Evolutionary conservation across 805 yeast species (phyloP), one percentile per base, ranked within the genome.

Genomic region (Pachysolen tannophilus): DNA sequence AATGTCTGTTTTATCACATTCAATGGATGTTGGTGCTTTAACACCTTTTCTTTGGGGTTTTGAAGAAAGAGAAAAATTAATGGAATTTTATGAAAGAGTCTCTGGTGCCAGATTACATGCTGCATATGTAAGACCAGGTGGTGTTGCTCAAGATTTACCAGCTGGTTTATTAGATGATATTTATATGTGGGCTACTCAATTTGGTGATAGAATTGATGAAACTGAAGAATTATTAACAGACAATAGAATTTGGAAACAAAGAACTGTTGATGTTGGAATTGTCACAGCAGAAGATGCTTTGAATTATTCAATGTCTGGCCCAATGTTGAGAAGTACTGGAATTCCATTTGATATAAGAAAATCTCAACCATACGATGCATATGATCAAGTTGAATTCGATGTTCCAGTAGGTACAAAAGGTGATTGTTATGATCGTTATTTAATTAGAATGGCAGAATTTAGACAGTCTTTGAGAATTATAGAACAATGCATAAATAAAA

Each of bases 161-260:
- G 79, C 75, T 27, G 95, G 95, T 34, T 58, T 85, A 52, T 71
- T 85, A 49, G 95, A 85, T 59, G 95, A 85, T 56, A 85, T 85
- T 45, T 85, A 82, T 61, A 84, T 84, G 90, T 85, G 95, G 95
- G 94, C 94, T 38, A 85, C 95, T 17, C 95, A 85, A 66, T 85
- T 85, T 48, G 95, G 94, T 55, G 95, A 85, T 65, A 76, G 95
- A 65, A 63, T 85, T 46, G 95, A 85, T 58, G 95, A 85, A 61
- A 78, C 82, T 43, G 95, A 85, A 65, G 95, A 85, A 62, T 71
- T 85, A 63, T 70, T 81, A 45, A 83, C 95, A 32, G 94, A 83
- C 55, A 85, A 85, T 63, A 80, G 95, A 64, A 85, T 85, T 60
- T 85, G 95, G 95, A 81, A 79, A 63, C 82, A 80, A 56, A 78